Conservation (phyloP, 331 rosid genomes). For the Pyrus hybrid region DNA sequence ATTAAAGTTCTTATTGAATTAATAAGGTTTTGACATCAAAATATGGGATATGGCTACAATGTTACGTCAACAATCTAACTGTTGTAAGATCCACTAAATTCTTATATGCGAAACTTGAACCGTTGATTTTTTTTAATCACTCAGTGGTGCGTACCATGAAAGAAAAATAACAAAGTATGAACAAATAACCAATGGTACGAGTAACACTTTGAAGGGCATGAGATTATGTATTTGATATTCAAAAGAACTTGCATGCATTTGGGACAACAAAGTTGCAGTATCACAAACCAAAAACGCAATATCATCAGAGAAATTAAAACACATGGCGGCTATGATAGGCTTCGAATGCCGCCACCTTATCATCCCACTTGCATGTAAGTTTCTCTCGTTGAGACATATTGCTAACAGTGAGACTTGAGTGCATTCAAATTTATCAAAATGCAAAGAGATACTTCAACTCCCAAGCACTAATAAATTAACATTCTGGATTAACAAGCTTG, state of each 20-base stretch:
- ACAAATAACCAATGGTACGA: neutral
- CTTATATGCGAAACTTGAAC: neutral
- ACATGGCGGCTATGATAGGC: neutral
- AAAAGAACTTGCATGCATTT: neutral
- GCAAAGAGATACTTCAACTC: neutral
- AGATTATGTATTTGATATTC: neutral
- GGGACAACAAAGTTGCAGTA: neutral
- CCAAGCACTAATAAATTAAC: slow-evolving; percentile 1
- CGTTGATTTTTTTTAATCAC: neutral
- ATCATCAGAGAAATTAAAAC: too few relatives aligned
- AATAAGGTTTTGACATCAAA: neutral
- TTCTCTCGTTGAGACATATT: neutral
- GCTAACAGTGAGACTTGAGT: neutral
- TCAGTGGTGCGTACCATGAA: too few relatives aligned
- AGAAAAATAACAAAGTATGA: neutral
- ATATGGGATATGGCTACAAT: too few relatives aligned
- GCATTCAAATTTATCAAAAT: neutral
- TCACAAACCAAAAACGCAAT: too few relatives aligned
- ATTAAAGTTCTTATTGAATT: too few relatives aligned
- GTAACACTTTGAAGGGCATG: neutral
- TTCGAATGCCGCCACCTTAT: neutral
- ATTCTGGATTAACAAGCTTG: neutral
- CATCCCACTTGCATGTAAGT: neutral
- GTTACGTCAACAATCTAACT: too few relatives aligned
- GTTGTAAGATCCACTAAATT: neutral